Evolutionary conservation across 441 rosid genomes (phyloP).

Genomic region (Gossypium davidsonii): DNA sequence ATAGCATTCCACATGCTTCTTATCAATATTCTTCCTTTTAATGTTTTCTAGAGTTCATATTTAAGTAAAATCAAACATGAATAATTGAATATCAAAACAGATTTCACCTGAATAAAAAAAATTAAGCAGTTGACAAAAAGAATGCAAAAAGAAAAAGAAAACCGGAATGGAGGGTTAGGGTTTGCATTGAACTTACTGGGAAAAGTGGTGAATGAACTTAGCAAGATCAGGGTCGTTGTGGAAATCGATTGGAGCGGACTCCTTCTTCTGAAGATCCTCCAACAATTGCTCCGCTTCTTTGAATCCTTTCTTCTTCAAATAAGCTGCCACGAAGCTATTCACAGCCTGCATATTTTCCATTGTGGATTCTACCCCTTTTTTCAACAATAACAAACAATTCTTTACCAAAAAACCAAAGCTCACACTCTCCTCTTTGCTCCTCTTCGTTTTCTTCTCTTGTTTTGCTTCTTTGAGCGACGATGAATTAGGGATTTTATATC

Average conservation of each 20-base stretch:
- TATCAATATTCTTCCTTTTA: not conserved
- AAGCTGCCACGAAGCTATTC: constrained; percentile 50
- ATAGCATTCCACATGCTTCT: not conserved
- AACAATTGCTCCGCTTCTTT: constrained; percentile 36
- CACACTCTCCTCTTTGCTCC: not conserved
- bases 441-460: not conserved
- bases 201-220: constrained; percentile 54
- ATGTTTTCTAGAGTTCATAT: not conserved
- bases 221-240: constrained; percentile 70
- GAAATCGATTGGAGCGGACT: constrained; percentile 32
- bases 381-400: not conserved
- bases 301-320: constrained; percentile 76
- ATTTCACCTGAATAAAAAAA: not conserved
- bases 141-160: not conserved
- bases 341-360: constrained; percentile 41
- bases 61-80: not conserved
- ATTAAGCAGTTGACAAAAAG: not conserved
- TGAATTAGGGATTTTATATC: not conserved
- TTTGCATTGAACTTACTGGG: constrained; percentile 32
- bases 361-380: not conserved
- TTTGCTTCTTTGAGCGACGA: not conserved
- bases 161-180: not conserved
- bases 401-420: not conserved
- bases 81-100: not conserved
- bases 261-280: constrained; percentile 48